Evolutionary conservation across 1,284 basidiomycete species (phyloP), one percentile per base, ranked within the genome.

Genomic region (Hymenochaete sp.): DNA sequence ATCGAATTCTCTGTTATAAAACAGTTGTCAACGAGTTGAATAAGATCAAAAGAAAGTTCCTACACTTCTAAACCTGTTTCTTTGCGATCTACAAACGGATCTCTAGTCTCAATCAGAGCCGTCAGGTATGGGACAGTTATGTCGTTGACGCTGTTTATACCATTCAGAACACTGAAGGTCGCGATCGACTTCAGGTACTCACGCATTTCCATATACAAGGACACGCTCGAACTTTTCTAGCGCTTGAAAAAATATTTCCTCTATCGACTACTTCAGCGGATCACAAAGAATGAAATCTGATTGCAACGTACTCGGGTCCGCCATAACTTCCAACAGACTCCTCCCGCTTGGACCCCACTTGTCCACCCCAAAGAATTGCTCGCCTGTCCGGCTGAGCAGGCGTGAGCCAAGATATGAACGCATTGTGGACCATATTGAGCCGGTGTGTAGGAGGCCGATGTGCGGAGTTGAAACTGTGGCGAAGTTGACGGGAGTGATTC

Each of bases 191-290:
- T n/a, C n/a, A n/a, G n/a, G n/a, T 41, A 68, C 77, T 54, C 53
- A 82, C 79, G 82, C 76, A 63, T 93, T 95, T 7, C 89, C 92
- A 55, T 91, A 96, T 49, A 97, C 75, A 47, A 79, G 68, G 35
- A 92, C 68, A 29, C 79, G 68, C 21, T 75, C 62, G 61, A 97
- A 97, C 25, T 67, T 64, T 0, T 68, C 51, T 28, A 97, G 68
- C 2, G 81, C 85, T 52, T 85, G 76, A 56, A 83, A 80, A 60
- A 97, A 97, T 26, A 85, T 67, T 13, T 74, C 73, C 19, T 80
- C 86, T 82, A 57, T 11, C 13, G 19, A 47, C 44, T 41, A 53
- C 8, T 27, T 59, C 25, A 59, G 32, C n/a, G 14, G 4, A n/a
- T n/a, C n/a, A 10, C 14, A 25, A 10, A 9, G 1, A 18, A 31